Percentiles rank a stretch among this genome's conserved stretches.
phyloP scores from a whole-genome alignment of 169 alveolate genomes.

The Pseudocohnilembus persalinus region DNA sequence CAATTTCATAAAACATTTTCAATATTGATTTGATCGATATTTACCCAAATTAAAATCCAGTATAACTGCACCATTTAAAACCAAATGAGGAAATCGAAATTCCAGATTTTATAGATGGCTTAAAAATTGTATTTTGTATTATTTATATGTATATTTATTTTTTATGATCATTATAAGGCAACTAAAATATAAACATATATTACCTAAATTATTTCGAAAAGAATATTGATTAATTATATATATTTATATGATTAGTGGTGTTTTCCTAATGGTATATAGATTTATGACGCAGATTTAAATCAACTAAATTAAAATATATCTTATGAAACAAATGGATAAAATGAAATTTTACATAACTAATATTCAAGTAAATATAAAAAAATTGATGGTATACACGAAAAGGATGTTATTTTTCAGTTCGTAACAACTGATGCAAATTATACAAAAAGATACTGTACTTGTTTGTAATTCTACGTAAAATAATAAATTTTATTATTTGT shows the following conservation, averaged over 20 bases:
- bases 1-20: too few species aligned
- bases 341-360: neutral
- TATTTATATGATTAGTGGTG: neutral
- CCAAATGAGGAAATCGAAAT: neutral
- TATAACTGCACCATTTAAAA: too few species aligned
- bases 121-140: neutral
- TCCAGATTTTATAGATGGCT: neutral
- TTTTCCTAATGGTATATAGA: neutral
- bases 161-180: too few species aligned
- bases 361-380: neutral
- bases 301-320: neutral
- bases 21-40: neutral
- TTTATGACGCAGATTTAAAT: neutral
- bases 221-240: too few species aligned
- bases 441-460: neutral
- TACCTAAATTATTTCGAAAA: too few species aligned
- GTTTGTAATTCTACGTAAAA: neutral
- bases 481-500: too few species aligned
- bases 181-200: neutral
- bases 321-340: neutral
- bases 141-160: too few species aligned
- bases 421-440: neutral
- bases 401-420: neutral
- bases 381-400: neutral
- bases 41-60: neutral